Conservation (phyloP, 345 rosid genomes). For the Eucalyptus pauciflora region DNA sequence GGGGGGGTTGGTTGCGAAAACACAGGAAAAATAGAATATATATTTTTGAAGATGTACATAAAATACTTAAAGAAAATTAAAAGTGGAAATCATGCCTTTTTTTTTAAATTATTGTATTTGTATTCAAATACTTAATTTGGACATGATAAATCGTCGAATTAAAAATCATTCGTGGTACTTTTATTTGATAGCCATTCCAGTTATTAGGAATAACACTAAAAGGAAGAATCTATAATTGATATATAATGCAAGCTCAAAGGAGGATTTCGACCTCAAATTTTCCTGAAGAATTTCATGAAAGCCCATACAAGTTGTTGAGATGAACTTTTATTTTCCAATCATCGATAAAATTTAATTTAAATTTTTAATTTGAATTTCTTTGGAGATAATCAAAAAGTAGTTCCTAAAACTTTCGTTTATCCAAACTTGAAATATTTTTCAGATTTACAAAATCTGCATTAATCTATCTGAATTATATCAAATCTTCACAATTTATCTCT, state of each 20-base stretch:
- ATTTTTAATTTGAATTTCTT: not conserved
- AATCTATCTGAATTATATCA: not conserved
- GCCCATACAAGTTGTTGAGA: not conserved
- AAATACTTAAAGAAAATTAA: not conserved
- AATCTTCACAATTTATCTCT: not conserved
- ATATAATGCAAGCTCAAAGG: not conserved
- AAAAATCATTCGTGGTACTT: not conserved
- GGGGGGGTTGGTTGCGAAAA: too few relatives aligned
- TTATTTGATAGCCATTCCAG: not conserved
- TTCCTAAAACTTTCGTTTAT: not conserved
- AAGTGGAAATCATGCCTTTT: not conserved
- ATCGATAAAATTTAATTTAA: not conserved
- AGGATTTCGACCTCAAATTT: not conserved
- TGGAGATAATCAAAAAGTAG: not conserved
- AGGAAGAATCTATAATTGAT: not conserved
- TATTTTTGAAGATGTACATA: not conserved
- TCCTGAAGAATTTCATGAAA: not conserved
- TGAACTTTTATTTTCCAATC: not conserved
- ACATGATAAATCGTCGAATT: not conserved
- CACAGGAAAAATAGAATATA: not conserved
- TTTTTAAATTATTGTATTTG: not conserved
- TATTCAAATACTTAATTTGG: not conserved
- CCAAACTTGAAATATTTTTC: not conserved
- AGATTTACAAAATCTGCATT: not conserved
- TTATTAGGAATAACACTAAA: not conserved